Evolutionary conservation across 345 rosid genomes (phyloP).

Genomic region (Salix dunnii): DNA sequence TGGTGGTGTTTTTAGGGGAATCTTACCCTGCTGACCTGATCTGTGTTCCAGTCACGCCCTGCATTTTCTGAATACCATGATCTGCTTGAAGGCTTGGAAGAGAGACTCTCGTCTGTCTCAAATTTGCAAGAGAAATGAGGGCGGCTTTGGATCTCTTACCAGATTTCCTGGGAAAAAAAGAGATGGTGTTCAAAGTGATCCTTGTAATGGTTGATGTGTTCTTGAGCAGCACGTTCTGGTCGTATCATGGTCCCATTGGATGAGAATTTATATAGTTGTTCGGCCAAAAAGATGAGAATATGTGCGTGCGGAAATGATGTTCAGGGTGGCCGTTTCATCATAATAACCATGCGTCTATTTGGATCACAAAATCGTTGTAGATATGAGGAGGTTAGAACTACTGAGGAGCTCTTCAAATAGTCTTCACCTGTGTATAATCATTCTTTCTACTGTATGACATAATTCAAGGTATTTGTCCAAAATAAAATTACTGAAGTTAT

Average conservation of each 20-base stretch:
- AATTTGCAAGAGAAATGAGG: conserved; percentile 32
- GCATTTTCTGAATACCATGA: conserved; percentile 69
- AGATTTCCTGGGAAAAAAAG: neutral
- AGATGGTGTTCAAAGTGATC: too few species aligned
- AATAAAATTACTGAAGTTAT: neutral
- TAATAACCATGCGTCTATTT: neutral
- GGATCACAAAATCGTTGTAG: conserved; percentile 21
- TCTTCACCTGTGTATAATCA: conserved; percentile 12
- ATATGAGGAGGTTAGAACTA: conserved; percentile 18
- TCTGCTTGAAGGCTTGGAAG: conserved; percentile 60
- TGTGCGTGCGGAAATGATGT: neutral
- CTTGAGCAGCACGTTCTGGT: neutral
- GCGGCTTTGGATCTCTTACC: neutral
- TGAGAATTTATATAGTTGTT: neutral
- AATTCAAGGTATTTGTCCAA: conserved; percentile 11
- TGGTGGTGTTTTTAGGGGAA: neutral
- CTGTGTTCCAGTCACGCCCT: conserved; percentile 52
- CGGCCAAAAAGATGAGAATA: neutral
- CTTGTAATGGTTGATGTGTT: neutral
- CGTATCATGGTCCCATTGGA: neutral
- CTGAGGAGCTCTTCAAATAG: neutral
- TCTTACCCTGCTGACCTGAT: neutral
- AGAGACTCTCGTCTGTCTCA: conserved; percentile 41
- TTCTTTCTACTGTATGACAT: conserved; percentile 16
- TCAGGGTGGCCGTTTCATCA: neutral